Conservation (phyloP, 164 flowering plant genomes). For the Vitis vinifera region ASM3070453v1 NC_081822.1:1639501-1640000, state of each 20-base stretch:
- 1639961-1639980: conserved; percentile 86
- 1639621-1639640: conserved; percentile 86
- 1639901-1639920: conserved; percentile 95
- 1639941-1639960: conserved; percentile 99
- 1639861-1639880: conserved; percentile 89
- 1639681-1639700: conserved; percentile 96
- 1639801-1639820: conserved; percentile 97
- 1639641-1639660: conserved; percentile 96
- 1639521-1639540: conserved; percentile 99
- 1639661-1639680: conserved; percentile 98
- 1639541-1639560: conserved; percentile 95
- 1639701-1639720: conserved; percentile 99
- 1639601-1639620: conserved; percentile 81
- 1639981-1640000: conserved; percentile 91
- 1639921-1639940: conserved; percentile 83
- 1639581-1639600: conserved; percentile 92
- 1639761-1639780: conserved; percentile 99
- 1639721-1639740: conserved; percentile 99
- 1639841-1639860: conserved; percentile 99
- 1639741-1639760: conserved; percentile 98
- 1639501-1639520: conserved; percentile 98
- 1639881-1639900: conserved; percentile 90
- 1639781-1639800: conserved; percentile 99
- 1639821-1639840: conserved; percentile 91
- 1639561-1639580: conserved; percentile 95